Base-by-base conservation (phyloP, 768 basidiomycete genomes). In the Collybiopsis luxurians region DNA sequence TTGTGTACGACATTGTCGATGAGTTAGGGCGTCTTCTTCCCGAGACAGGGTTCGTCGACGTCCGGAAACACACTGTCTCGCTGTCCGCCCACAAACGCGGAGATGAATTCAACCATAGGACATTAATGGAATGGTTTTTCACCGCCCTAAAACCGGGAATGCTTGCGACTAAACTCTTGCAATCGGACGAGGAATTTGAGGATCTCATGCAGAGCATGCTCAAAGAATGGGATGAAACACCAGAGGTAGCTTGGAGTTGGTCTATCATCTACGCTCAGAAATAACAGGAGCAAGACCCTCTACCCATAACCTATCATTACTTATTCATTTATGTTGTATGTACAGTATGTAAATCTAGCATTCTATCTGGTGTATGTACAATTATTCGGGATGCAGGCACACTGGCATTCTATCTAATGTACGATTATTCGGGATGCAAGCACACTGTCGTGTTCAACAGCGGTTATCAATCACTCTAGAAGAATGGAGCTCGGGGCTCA, bases 181-280 rank as follows among this genome's bases (percentile, higher is more conserved):
- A 23, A 30, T 46, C 45, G 11, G 55, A 47, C 11, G 55, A 46
- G 34, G 55, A 56, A 45, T 56, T 48, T 40, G 55, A 49, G 4
- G 31, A 9, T 30, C 46, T 56, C 12, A 17, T 48, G 45, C 31
- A 28, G 12, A 49, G 27, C 5, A 49, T 56, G 46, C 30, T 46
- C 21, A 34, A 47, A 11, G 55, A 56, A 17, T 56, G 55, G 55
- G 55, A 56, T 44, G 45, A 56, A 4, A 23, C 26, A 7, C 55
- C 55, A 6, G 24, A 48, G 10, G 48, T 47, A n/a, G 55, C 34
- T 7, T 38, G 45, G 28, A 56, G 55, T 15, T 56, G 55, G 55
- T 34, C 44, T 17, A 34, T 46, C 12, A 15, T 47, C 19, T 56
- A 56, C 30, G 55, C 55, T 36, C 45, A 48, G 6, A 56, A 56